Evolutionary conservation across 2,329 filamentous ascomycete species (phyloP).

Genomic region (Fragosphaeria purpurea): DNA sequence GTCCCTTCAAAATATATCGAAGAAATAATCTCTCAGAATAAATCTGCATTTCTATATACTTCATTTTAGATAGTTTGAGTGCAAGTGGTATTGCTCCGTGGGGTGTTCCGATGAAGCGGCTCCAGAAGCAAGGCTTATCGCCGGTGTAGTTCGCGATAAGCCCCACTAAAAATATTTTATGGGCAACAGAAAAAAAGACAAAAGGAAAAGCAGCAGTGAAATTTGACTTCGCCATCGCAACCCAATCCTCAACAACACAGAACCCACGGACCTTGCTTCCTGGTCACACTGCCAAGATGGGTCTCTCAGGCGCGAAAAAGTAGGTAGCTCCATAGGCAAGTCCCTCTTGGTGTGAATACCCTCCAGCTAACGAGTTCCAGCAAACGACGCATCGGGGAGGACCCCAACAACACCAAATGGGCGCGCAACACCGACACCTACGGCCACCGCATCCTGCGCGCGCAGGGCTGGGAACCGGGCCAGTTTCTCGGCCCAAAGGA

Average conservation of each 20-base stretch:
- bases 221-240: no score
- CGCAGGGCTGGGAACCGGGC: constrained; percentile 86
- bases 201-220: no score
- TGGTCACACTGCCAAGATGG: constrained; percentile 37
- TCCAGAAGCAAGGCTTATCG: background rate
- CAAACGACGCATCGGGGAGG: constrained; percentile 65
- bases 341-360: constrained; percentile 11
- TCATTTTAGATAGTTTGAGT: no score
- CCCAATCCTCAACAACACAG: no score
- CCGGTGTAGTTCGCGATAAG: background rate
- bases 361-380: constrained; percentile 11
- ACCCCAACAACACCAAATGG: constrained; percentile 96
- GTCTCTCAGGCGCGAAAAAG: constrained; percentile 59
- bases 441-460: constrained; percentile 78
- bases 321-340: constrained; percentile 24
- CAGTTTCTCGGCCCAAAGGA: constrained; percentile 69
- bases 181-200: constrained; percentile 6
- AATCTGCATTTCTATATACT: no score
- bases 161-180: constrained; percentile 6
- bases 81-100: background rate
- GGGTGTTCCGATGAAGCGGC: background rate
- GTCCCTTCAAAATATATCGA: no score
- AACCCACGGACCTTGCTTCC: background rate
- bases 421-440: constrained; percentile 70
- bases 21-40: no score